These are phyloP conservation scores for Aspergillus kassunensis DNA, from an alignment of 495 filamentous ascomycete species.

Conservation along the genomic window DNA sequence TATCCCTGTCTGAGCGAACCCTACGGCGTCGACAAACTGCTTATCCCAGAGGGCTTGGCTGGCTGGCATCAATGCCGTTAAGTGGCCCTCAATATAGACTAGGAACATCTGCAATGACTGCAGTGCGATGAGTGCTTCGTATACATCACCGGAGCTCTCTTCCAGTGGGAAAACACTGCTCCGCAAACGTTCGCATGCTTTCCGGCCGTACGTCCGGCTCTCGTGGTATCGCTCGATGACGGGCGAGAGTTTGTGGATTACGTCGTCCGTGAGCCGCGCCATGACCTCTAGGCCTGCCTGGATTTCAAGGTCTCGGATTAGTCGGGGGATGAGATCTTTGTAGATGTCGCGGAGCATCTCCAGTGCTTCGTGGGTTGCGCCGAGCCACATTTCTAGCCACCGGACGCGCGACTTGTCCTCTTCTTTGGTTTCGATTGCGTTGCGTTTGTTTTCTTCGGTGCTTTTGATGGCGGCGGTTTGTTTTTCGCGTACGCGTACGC, in stretches of 20 bases:
- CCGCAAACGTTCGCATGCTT: constrained; percentile 3
- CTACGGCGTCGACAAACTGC: constrained; percentile 10
- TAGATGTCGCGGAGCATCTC: constrained; percentile 13
- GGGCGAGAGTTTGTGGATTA: not conserved
- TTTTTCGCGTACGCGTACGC: not conserved
- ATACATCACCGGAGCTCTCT: not conserved
- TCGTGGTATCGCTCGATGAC: constrained; percentile 16
- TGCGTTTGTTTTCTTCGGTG: not conserved
- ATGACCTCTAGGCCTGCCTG: constrained; percentile 12
- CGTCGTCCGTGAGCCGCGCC: constrained; percentile 2
- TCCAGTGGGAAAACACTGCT: constrained; percentile 4
- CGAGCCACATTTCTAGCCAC: constrained; percentile 14
- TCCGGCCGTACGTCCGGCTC: constrained; percentile 2
- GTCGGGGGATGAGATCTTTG: constrained; percentile 6
- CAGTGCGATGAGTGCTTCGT: constrained; percentile 2
- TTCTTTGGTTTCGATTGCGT: not conserved
- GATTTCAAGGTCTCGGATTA: constrained; percentile 15
- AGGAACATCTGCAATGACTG: constrained; percentile 14
- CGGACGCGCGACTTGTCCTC: constrained; percentile 2
- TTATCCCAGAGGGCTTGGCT: constrained; percentile 18
- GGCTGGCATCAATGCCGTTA: constrained; percentile 11
- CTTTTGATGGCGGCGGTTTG: not conserved
- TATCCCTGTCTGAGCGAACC: constrained; percentile 1
- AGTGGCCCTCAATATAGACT: constrained; percentile 11
- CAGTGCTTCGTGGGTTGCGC: constrained; percentile 17